Percentiles rank a stretch among this genome's conserved stretches.
Conservation (phyloP, 1,284 basidiomycete species). For the Filobasidium uniguttulatum region DNA sequence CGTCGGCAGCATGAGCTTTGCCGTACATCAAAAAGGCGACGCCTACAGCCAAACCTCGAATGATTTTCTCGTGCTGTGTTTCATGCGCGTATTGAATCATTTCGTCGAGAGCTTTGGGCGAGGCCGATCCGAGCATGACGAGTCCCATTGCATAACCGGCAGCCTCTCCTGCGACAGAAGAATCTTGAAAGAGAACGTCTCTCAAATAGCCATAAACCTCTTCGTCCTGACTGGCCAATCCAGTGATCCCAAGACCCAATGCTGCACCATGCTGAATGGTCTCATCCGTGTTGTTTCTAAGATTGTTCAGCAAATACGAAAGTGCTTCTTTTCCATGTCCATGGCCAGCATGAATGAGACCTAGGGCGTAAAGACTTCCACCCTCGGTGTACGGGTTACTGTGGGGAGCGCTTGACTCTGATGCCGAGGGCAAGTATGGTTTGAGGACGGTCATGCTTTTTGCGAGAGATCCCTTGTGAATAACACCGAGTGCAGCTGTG, state of each 20-base stretch:
- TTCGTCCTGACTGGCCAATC: conserved; percentile 74
- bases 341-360: conserved; percentile 66
- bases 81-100: conserved; percentile 89
- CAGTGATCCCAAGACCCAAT: conserved; percentile 79
- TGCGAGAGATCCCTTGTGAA: conserved; percentile 88
- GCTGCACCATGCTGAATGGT: conserved; percentile 92
- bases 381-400: conserved; percentile 64
- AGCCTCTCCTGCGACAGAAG: conserved; percentile 84
- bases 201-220: conserved; percentile 86
- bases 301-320: conserved; percentile 58
- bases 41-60: conserved; percentile 80
- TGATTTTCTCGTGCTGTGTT: conserved; percentile 96
- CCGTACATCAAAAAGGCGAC: conserved; percentile 82
- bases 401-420: conserved; percentile 47
- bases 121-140: conserved; percentile 83
- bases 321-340: conserved; percentile 57
- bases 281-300: conserved; percentile 50
- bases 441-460: conserved; percentile 81
- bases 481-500: conserved; percentile 85
- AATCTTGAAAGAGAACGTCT: conserved; percentile 74
- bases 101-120: conserved; percentile 63
- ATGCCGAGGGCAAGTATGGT: conserved; percentile 68
- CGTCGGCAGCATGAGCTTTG: conserved; percentile 74
- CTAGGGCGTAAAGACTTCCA: conserved; percentile 83
- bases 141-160: conserved; percentile 92